phyloP scores from a whole-genome alignment of 2,329 filamentous ascomycete genomes.

The Scedosporium boydii region DNA sequence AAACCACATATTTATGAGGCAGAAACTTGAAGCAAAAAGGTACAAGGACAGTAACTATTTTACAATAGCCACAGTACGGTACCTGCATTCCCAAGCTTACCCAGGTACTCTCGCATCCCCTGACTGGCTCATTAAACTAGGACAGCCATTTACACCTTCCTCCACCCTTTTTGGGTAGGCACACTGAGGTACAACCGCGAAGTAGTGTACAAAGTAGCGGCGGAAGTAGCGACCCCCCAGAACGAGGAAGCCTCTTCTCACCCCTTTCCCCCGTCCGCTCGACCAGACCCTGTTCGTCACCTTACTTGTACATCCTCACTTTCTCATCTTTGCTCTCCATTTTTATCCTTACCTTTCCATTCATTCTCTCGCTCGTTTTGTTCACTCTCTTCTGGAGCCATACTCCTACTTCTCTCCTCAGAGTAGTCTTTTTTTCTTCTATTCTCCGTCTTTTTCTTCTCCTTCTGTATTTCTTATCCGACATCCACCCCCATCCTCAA shows the following conservation, averaged over 20 bases:
- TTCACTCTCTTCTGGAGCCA: conserved; percentile 6
- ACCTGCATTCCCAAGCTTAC: conserved; percentile 5
- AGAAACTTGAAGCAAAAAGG: background rate
- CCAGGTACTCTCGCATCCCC: conserved; percentile 5
- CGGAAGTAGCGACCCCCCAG: background rate
- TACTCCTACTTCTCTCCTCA: conserved; percentile 10
- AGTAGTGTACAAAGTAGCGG: no score
- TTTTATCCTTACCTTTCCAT: conserved; percentile 4
- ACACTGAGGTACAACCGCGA: background rate
- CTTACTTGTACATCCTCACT: conserved; percentile 4
- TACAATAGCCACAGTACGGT: background rate
- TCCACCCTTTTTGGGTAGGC: conserved; percentile 14
- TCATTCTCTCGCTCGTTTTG: conserved; percentile 7
- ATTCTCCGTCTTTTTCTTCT: conserved; percentile 5
- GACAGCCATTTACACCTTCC: conserved; percentile 17
- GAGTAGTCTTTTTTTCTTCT: conserved; percentile 6
- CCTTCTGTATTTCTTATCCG: conserved; percentile 2
- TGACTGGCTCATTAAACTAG: conserved; percentile 23
- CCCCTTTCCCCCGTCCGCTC: conserved; percentile 6
- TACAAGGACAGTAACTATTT: background rate
- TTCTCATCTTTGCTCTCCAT: background rate
- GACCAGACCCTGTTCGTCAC: conserved; percentile 4
- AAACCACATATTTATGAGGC: background rate
- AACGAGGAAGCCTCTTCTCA: background rate
- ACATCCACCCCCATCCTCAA: background rate